phyloP scores from a whole-genome alignment of 139 green algal genomes.

The Coelastrella sp. region DNA sequence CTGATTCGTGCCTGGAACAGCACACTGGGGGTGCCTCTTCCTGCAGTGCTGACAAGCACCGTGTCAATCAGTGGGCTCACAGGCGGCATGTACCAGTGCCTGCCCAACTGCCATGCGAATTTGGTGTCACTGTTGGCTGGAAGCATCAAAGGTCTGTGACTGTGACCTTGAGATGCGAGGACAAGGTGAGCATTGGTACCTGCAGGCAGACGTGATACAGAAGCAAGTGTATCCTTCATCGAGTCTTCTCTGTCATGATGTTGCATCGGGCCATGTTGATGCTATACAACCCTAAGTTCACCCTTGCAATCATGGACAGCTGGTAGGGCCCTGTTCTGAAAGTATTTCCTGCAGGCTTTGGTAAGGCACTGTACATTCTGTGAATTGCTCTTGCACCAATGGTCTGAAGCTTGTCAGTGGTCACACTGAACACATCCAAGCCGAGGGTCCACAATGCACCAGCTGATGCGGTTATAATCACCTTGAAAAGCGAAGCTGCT shows the following conservation, averaged over 20 bases:
- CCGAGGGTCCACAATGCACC: neutral
- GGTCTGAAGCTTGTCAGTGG: too few species aligned
- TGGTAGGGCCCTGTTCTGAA: too few species aligned
- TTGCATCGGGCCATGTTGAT: too few species aligned
- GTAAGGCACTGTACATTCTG: too few species aligned
- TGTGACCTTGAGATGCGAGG: neutral
- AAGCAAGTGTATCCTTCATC: too few species aligned
- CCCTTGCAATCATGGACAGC: too few species aligned
- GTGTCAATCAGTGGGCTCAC: slow-evolving; percentile 22
- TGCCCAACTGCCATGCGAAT: slow-evolving; percentile 10
- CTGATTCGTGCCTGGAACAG: slow-evolving; percentile 6
- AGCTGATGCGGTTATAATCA: neutral
- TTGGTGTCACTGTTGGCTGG: neutral
- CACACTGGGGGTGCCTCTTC: neutral
- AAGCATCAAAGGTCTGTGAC: too few species aligned
- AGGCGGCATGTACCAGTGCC: slow-evolving; percentile 50
- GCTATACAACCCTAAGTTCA: too few species aligned
- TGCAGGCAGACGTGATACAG: neutral
- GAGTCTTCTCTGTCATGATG: too few species aligned
- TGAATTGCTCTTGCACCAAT: too few species aligned
- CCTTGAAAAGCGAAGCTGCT: slow-evolving; percentile 88
- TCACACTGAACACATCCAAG: neutral
- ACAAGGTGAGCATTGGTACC: slow-evolving; percentile 56
- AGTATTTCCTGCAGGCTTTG: too few species aligned
- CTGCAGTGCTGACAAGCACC: neutral